These are phyloP conservation scores for Apiospora pterosperma DNA, from an alignment of 2,329 filamentous ascomycete species.

Conservation along the genomic window DNA sequence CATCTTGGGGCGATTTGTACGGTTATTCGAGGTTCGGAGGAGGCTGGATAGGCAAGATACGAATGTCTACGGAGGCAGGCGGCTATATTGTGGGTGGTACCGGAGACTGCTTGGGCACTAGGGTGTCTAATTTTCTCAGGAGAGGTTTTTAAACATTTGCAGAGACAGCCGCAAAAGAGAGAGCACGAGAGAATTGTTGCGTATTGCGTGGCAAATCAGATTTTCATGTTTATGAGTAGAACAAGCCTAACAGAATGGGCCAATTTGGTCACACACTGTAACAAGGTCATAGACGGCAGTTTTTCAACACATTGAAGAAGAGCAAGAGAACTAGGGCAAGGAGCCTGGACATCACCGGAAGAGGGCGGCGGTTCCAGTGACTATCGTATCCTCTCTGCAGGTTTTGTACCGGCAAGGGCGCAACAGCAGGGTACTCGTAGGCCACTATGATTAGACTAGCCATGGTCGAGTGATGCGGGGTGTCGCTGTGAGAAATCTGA, in stretches of 20 bases:
- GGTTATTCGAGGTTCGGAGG: neutral
- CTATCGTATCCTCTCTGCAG: neutral
- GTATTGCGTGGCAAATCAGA: neutral
- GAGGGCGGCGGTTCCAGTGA: neutral
- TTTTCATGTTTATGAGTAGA: neutral
- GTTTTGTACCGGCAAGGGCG: neutral
- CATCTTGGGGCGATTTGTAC: neutral
- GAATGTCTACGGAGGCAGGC: neutral
- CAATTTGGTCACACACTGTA: neutral
- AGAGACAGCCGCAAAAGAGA: neutral
- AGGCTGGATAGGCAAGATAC: neutral
- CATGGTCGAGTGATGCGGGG: neutral
- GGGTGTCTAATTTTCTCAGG: neutral
- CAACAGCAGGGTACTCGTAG: neutral
- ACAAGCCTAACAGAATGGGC: neutral
- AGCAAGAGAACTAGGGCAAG: neutral
- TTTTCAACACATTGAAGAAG: neutral
- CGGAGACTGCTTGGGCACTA: neutral
- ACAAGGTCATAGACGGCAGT: neutral
- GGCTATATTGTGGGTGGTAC: neutral
- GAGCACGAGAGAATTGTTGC: neutral
- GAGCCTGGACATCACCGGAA: neutral
- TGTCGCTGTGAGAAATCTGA: neutral
- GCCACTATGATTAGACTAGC: neutral
- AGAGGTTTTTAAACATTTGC: neutral